These are phyloP conservation scores for Saturnispora besseyi DNA, from an alignment of 805 yeast genomes.

Conservation along the genomic window DNA sequence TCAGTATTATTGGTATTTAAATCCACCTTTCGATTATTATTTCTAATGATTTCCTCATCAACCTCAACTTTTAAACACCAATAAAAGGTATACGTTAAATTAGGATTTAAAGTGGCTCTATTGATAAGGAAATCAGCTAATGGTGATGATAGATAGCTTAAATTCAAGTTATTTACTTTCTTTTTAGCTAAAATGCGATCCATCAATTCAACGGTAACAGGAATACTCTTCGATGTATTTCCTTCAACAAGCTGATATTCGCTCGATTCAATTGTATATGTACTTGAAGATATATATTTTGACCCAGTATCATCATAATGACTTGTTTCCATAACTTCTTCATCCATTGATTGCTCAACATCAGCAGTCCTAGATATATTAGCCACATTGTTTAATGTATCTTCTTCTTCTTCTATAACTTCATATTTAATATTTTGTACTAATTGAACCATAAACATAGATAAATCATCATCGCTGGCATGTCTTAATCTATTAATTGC, in stretches of 20 bases:
- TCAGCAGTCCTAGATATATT: conserved; percentile 2
- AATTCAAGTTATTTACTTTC: conserved; percentile 2
- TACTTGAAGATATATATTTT: conserved; percentile 3
- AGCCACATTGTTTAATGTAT: conserved; percentile 3
- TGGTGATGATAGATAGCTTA: conserved; percentile 38
- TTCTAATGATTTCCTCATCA: conserved; percentile 42
- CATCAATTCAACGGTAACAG: conserved; percentile 17
- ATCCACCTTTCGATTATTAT: not conserved
- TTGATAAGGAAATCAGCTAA: conserved; percentile 67
- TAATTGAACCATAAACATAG: conserved; percentile 74
- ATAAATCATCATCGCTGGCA: conserved; percentile 74
- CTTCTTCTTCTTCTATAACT: conserved; percentile 18
- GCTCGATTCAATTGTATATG: conserved; percentile 23
- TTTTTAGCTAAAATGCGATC: conserved; percentile 14
- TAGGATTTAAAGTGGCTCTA: conserved; percentile 54
- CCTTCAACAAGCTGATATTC: conserved; percentile 28
- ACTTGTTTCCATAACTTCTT: conserved; percentile 11
- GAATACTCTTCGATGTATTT: conserved; percentile 15
- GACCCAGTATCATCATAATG: conserved; percentile 7
- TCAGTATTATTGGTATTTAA: not conserved
- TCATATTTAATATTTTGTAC: conserved; percentile 91
- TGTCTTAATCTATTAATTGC: conserved; percentile 77
- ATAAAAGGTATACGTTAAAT: conserved; percentile 73
- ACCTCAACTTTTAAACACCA: conserved; percentile 90
- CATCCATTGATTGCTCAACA: conserved; percentile 8